Percentiles rank a stretch among this genome's conserved stretches.
phyloP scores from a whole-genome alignment of 768 basidiomycete species.

The Macrolepiota dolichaula region DNA sequence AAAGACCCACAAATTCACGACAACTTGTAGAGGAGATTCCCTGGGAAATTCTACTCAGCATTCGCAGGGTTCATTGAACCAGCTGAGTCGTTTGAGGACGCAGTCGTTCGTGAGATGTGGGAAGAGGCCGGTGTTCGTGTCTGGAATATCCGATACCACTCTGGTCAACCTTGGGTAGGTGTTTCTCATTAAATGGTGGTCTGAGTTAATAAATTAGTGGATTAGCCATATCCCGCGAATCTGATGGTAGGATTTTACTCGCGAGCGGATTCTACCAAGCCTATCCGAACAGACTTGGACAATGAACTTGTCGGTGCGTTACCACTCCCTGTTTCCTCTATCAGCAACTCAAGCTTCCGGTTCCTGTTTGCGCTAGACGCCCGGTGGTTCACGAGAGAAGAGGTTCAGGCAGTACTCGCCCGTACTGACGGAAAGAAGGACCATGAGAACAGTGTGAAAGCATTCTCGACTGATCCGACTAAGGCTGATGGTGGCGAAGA shows the following conservation, averaged over 20 bases:
- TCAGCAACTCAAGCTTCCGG: neutral
- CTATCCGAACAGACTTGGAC: constrained; percentile 83
- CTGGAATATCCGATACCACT: constrained; percentile 81
- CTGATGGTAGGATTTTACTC: constrained; percentile 92
- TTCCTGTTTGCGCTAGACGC: constrained; percentile 56
- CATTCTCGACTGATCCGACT: constrained; percentile 28
- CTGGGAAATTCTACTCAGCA: constrained; percentile 77
- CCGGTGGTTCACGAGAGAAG: constrained; percentile 79
- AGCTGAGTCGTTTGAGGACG: constrained; percentile 92
- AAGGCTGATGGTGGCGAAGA: constrained; percentile 19
- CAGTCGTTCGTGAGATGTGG: constrained; percentile 89
- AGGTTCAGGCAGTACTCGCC: constrained; percentile 61
- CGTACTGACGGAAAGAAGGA: constrained; percentile 33
- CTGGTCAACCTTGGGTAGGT: constrained; percentile 81
- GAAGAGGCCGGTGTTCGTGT: constrained; percentile 94
- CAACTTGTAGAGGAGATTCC: constrained; percentile 55
- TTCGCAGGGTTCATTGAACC: constrained; percentile 94
- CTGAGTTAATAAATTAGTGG: neutral
- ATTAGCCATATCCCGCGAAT: constrained; percentile 84
- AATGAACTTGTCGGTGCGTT: constrained; percentile 90
- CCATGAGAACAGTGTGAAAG: constrained; percentile 5
- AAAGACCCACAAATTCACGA: neutral
- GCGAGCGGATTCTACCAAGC: constrained; percentile 65
- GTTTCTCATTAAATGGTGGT: neutral
- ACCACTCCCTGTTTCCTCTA: neutral